Evolutionary conservation across 2,329 filamentous ascomycete species (phyloP), one percentile per base, ranked within the genome.

Genomic region (Monilinia aucupariae): DNA sequence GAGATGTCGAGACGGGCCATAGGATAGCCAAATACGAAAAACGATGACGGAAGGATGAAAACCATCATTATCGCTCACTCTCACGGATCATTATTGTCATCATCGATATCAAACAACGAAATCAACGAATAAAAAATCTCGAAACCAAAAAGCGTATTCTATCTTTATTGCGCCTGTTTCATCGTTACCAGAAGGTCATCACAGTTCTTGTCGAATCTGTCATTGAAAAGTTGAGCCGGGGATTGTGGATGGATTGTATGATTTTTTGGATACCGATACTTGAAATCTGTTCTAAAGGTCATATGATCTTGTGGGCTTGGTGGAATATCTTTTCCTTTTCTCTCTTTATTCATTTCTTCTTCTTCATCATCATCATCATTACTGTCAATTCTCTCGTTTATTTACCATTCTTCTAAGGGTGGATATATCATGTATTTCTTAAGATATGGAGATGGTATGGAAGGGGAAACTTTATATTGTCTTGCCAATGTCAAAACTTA

Each of bases 401-500:
- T 7, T 48, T 48, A 7, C 3, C 22, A 27, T 27, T 30, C 1
- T 30, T 30, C 17, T 27, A 2, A 49, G 25, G 52, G 37, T 20
- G 20, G 52, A 41, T 55, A 30, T 30, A 55, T 55, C 39, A 55
- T 55, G 37, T 55, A 55, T 55, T 55, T 45, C 53, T 32, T 55
- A 43, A 7, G 22, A 37, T n/a, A n/a, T 10, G 47, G 47, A 54
- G 9, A 17, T 8, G 7, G 3, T 13, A 45, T n/a, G 52, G 52
- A 39, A 30, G 27, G 37, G 15, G 15, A 48, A 22, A 22, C 8
- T 7, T 22, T 10, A 22, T 8, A 15, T 39, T 39, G 37, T 30
- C 27, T 30, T 30, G 27, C 6, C 27, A 3, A 30, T 30, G 27
- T 15, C 7, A 12, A 45, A 45, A 48, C 13, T 25, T 22, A 48